A percentile compares a stretch with the other conserved stretches of the same genome.
Conservation (phyloP, 148 eudicot species). For the Amaranthus palmeri region DNA sequence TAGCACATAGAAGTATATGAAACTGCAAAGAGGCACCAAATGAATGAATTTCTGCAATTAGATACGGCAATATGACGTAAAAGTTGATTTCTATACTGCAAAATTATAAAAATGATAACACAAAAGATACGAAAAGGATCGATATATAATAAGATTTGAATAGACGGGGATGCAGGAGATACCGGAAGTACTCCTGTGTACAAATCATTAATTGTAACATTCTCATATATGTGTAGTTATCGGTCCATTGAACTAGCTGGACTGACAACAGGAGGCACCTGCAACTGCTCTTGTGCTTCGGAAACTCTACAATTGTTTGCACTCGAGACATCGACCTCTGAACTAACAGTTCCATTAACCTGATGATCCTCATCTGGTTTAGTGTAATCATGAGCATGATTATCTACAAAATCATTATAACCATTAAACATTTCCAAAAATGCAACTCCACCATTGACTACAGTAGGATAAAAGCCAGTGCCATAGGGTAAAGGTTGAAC, state of each 20-base stretch:
- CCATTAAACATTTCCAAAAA: slow-evolving; percentile 27
- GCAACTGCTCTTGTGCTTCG: slow-evolving; percentile 17
- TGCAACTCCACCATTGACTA: slow-evolving; percentile 39
- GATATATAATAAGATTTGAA: slow-evolving; percentile 23
- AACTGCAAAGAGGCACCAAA: not conserved
- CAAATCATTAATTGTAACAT: slow-evolving; percentile 32
- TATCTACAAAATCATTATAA: slow-evolving; percentile 10
- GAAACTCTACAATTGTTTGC: slow-evolving; percentile 22
- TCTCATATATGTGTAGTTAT: not conserved
- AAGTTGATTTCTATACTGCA: slow-evolving; percentile 28
- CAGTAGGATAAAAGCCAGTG: slow-evolving; percentile 40
- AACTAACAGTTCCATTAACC: slow-evolving; percentile 4
- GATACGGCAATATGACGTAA: slow-evolving; percentile 30
- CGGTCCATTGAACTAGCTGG: slow-evolving; percentile 28
- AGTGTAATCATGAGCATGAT: slow-evolving; percentile 9
- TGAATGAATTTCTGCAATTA: slow-evolving; percentile 12
- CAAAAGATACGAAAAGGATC: slow-evolving; percentile 18
- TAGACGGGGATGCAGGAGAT: slow-evolving; percentile 17
- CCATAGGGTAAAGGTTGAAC: slow-evolving; percentile 38
- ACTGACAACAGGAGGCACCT: slow-evolving; percentile 27
- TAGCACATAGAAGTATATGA: too few species aligned
- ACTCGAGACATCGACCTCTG: slow-evolving; percentile 21
- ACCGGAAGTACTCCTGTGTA: slow-evolving; percentile 32
- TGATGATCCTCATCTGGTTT: slow-evolving; percentile 12
- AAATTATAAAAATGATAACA: slow-evolving; percentile 23